Conservation (phyloP, 2,329 filamentous ascomycete species). For the Huntiella abstrusa region DNA sequence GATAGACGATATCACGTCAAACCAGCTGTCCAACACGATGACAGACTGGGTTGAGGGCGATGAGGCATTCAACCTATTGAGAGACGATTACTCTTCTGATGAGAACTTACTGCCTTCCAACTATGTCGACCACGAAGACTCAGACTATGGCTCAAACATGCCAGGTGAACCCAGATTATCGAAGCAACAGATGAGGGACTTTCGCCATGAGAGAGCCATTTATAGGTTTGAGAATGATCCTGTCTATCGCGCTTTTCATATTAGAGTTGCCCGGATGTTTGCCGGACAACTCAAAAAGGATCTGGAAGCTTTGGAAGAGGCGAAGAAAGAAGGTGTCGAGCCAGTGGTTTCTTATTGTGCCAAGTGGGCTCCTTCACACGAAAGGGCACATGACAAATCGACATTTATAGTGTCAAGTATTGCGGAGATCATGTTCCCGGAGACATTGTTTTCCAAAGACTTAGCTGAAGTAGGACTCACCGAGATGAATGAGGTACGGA, state of each 20-base stretch:
- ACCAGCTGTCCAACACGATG: conserved; percentile 13
- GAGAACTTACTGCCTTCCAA: too few species aligned
- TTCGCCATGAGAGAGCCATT: too few species aligned
- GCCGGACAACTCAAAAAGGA: conserved; percentile 18
- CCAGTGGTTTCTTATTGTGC: conserved; percentile 33
- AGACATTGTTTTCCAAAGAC: conserved; percentile 16
- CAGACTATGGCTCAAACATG: too few species aligned
- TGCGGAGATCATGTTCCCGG: conserved; percentile 32
- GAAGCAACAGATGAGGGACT: too few species aligned
- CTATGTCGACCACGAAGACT: too few species aligned
- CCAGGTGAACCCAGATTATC: too few species aligned
- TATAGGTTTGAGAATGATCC: too few species aligned
- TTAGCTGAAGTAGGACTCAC: conserved; percentile 16
- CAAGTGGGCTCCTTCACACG: conserved; percentile 41
- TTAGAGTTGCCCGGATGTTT: too few species aligned
- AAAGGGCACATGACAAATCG: conserved; percentile 37
- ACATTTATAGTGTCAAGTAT: conserved; percentile 38
- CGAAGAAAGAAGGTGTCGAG: conserved; percentile 21
- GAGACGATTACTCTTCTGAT: too few species aligned
- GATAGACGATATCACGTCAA: conserved; percentile 16
- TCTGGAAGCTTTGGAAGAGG: conserved; percentile 21
- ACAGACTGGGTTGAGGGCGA: too few species aligned
- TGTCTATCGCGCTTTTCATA: too few species aligned
- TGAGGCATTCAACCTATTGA: too few species aligned
- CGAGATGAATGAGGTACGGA: conserved; percentile 11